Conservation (phyloP, 75 land plant genomes). For the Adiantum capillusveneris region DNA sequence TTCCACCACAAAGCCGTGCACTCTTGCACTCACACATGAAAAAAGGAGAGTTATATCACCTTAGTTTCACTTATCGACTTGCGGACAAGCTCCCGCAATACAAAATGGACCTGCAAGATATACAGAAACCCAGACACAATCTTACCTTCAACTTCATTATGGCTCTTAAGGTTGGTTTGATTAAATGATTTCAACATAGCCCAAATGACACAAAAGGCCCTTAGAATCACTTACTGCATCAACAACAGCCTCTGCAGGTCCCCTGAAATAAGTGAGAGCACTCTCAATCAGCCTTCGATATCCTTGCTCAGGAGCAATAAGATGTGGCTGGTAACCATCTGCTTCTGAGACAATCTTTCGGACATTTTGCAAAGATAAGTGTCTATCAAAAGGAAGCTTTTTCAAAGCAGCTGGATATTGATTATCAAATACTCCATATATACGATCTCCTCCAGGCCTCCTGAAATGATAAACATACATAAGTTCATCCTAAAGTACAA, state of each 20-base stretch:
- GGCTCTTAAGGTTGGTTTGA: no score
- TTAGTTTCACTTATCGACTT: conserved; percentile 62
- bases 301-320: conserved; percentile 92
- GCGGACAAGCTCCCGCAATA: conserved; percentile 67
- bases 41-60: no score
- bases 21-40: no score
- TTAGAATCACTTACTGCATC: conserved; percentile 61
- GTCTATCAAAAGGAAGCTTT: conserved; percentile 71
- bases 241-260: conserved; percentile 83
- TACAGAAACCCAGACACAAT: neutral
- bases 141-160: no score
- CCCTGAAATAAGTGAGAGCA: conserved; percentile 53
- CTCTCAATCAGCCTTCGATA: conserved; percentile 74
- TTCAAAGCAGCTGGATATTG: conserved; percentile 75
- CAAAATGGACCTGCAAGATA: conserved; percentile 58
- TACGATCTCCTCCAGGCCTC: conserved; percentile 78
- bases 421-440: conserved; percentile 78
- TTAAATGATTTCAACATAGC: no score
- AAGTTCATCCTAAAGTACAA: no score
- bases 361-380: conserved; percentile 72
- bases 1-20: neutral
- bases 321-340: conserved; percentile 93
- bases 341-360: conserved; percentile 72
- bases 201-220: neutral
- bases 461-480: no score